Conservation (phyloP, 768 basidiomycete species). For the Tylopilus sp. region DNA sequence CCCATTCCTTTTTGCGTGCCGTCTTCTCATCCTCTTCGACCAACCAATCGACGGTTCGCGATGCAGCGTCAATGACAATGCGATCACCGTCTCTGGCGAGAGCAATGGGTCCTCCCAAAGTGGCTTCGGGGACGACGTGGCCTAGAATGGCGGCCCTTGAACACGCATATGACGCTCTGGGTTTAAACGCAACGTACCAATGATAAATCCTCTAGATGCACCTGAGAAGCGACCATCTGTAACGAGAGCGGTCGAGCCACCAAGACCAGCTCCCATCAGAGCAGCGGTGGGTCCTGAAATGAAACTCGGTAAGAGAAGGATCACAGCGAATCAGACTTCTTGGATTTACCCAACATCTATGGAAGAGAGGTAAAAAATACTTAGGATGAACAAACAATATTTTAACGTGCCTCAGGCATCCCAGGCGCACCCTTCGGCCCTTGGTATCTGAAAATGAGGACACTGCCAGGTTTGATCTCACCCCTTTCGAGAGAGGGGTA, state of each 20-base stretch:
- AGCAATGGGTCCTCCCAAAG: slow-evolving; percentile 82
- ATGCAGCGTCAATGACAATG: slow-evolving; percentile 70
- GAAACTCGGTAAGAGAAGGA: slow-evolving; percentile 4
- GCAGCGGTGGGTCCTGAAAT: slow-evolving; percentile 70
- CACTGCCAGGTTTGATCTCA: slow-evolving; percentile 71
- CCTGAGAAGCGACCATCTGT: slow-evolving; percentile 91
- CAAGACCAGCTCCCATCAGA: slow-evolving; percentile 80
- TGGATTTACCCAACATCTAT: slow-evolving; percentile 43
- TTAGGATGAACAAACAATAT: not conserved
- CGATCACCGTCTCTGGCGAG: slow-evolving; percentile 80
- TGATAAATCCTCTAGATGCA: slow-evolving; percentile 66
- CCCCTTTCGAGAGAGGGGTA: slow-evolving; percentile 71
- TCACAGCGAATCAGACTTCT: not conserved
- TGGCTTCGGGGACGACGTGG: slow-evolving; percentile 63
- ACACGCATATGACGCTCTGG: slow-evolving; percentile 23
- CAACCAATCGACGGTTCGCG: slow-evolving; percentile 65
- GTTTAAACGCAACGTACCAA: slow-evolving; percentile 34
- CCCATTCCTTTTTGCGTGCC: slow-evolving; percentile 63
- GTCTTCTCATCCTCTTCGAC: slow-evolving; percentile 65
- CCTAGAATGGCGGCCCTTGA: slow-evolving; percentile 40
- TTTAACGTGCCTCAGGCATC: slow-evolving; percentile 72
- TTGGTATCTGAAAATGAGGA: slow-evolving; percentile 83
- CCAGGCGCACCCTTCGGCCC: slow-evolving; percentile 91
- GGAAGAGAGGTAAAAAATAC: not conserved
- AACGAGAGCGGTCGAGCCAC: slow-evolving; percentile 73